A percentile compares a stretch with the other conserved stretches of the same genome.
phyloP scores from a whole-genome alignment of 2,329 filamentous ascomycete genomes.

The Mycosphaerella sp. region DNA sequence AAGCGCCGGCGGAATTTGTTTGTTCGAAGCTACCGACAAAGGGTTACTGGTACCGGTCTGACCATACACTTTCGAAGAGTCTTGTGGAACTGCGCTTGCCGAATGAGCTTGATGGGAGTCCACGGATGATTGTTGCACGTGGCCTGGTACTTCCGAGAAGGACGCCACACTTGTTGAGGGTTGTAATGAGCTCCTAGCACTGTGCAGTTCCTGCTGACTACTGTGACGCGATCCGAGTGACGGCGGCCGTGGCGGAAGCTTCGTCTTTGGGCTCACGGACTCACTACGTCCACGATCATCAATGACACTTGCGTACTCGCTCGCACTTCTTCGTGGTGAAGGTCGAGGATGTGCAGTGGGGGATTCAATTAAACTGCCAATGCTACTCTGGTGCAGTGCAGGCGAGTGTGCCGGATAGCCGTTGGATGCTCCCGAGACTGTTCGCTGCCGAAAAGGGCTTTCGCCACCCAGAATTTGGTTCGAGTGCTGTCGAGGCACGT shows the following conservation, averaged over 20 bases:
- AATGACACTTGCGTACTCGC: constrained; percentile 45
- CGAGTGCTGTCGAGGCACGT: constrained; percentile 26
- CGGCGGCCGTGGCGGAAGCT: constrained; percentile 27
- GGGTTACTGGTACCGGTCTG: constrained; percentile 10
- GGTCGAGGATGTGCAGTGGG: constrained; percentile 25
- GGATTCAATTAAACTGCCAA: constrained; percentile 40
- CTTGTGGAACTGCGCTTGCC: constrained; percentile 22
- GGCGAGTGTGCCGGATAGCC: constrained; percentile 27
- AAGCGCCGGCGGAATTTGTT: background rate
- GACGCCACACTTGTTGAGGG: constrained; percentile 18
- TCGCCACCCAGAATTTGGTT: constrained; percentile 22
- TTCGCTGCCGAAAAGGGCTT: constrained; percentile 32
- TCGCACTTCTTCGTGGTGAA: constrained; percentile 24
- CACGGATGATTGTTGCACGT: constrained; percentile 20
- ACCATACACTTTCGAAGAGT: constrained; percentile 16
- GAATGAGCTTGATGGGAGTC: constrained; percentile 9
- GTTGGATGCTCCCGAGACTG: constrained; percentile 30
- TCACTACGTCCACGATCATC: constrained; percentile 61
- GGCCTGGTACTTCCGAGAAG: constrained; percentile 20
- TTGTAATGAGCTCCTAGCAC: constrained; percentile 25
- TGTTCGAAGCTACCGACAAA: constrained; percentile 6
- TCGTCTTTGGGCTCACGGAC: constrained; percentile 73
- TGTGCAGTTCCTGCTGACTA: constrained; percentile 30
- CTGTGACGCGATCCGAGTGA: constrained; percentile 30
- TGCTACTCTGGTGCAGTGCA: constrained; percentile 26